Evolutionary conservation across 2,329 filamentous ascomycete genomes (phyloP), one percentile per base, ranked within the genome.

Genomic region (Fusarium sp.): DNA sequence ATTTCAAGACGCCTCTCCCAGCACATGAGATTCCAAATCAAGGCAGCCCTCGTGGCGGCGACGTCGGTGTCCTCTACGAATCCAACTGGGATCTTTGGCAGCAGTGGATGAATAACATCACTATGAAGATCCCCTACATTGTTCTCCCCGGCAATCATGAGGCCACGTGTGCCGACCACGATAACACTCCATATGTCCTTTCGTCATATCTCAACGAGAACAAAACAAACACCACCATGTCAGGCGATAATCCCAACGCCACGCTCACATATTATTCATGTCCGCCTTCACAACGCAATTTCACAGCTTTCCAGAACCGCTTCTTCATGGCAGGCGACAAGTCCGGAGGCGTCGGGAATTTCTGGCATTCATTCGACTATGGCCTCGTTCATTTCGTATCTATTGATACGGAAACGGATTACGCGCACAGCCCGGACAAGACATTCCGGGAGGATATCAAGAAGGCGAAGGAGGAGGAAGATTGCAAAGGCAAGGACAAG

Each of bases 21-120:
- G 4, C 0, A 2, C 6, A 18, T 0, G 58, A 63, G 23, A 25
- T 21, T 2, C 62, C 62, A 0, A 63, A 21, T 13, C 58, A 38
- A 25, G 62, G 62, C 0, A 63, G 62, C 4, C 62, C 62, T 28
- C 62, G 62, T 9, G 58, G 58, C 0, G 62, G 62, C 7, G 62
- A 64, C 1, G 3, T 53, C 0, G 32, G 58, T 0, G 62, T 64
- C 5, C 62, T 64, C 11, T 64, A 64, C 1, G 62, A 63, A 8
- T 63, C 58, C 1, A 64, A 64, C 6, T 64, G 62, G 62, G 62
- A 63, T 23, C 58, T 64, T 5, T 64, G 62, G 62, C 62, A 64
- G 7, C 62, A 64, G 25, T 63, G 62, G 58, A 62, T 64, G 38
- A 64, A 64, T 2, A 40, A 23, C 0, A 63, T 64, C 8, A 64